Evolutionary conservation across 2,329 filamentous ascomycete species (phyloP), one percentile per base, ranked within the genome.

Genomic region (Neopestalotiopsis rosae): DNA sequence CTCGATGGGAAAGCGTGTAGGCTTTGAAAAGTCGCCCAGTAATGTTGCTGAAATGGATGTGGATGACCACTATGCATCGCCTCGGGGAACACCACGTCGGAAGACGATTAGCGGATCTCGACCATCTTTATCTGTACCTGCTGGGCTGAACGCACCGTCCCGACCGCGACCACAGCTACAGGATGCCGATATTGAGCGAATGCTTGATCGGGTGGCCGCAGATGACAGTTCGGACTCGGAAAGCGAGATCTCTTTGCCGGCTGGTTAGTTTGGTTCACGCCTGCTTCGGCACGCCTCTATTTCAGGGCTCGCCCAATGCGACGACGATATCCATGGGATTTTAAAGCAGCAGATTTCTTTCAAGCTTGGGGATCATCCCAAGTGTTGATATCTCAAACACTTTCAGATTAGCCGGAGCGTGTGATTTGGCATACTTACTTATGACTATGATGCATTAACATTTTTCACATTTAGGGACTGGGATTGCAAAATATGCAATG

Each of bases 171-270:
- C 81, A n/a, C 76, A 79, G 4, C 72, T 89, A 52, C 81, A 81
- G 2, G 87, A 89, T 49, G 86, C 87, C 57, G 87, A 90, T 52
- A 88, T 90, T 68, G 87, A 90, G 69, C 81, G 83, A 49, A 88
- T 90, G 85, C 79, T 90, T 56, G 87, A 89, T 68, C 82, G 82
- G 45, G 86, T 82, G 2, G 84, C 82, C 2, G 85, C 83, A 40
- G 80, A 80, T n/a, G 85, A 85, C 59, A 83, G 86, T 67, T 88
- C 86, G 20, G 88, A 88, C 59, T 88, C 88, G 17, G 88, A 89
- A 38, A 85, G 84, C 40, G 87, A 89, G 74, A 90, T 90, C 67
- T 79, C 84, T 65, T 79, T 89, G 6, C 86, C 86, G 0, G 77
- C 77, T 59, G 73, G 69, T 34, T 71, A 72, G 24, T 28, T 4